phyloP scores from a whole-genome alignment of 1,284 basidiomycete species.

The Porodaedalea pini region DNA sequence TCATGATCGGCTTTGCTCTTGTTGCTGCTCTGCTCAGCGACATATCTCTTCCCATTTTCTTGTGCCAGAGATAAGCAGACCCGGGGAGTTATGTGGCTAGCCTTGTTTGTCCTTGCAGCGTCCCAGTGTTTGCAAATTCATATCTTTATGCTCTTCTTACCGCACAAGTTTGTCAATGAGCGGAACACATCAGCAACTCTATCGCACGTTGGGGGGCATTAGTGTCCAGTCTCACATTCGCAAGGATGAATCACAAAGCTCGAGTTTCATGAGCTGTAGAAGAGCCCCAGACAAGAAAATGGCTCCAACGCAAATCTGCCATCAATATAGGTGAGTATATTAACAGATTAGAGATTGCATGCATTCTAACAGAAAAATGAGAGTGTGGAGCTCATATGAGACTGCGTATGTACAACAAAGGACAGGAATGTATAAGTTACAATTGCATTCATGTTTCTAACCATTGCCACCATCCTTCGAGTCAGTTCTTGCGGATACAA shows the following conservation, averaged over 20 bases:
- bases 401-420: slow-evolving; percentile 9
- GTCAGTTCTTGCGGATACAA: slow-evolving; percentile 50
- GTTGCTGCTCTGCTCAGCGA: too few species aligned
- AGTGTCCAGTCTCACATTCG: too few species aligned
- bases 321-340: slow-evolving; percentile 12
- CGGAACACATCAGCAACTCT: too few species aligned
- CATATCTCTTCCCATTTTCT: too few species aligned
- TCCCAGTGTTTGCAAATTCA: too few species aligned
- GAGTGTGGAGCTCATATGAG: slow-evolving; percentile 2
- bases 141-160: too few species aligned
- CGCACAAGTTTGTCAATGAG: too few species aligned
- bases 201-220: too few species aligned
- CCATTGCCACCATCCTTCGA: slow-evolving; percentile 76
- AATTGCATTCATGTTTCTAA: slow-evolving; percentile 27
- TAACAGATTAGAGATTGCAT: slow-evolving; percentile 13
- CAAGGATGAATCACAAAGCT: not conserved
- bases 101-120: too few species aligned
- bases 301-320: not conserved
- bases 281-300: not conserved
- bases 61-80: too few species aligned
- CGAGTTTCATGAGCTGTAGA: not conserved
- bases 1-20: too few species aligned
- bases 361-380: slow-evolving; percentile 9
- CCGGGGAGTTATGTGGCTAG: too few species aligned
- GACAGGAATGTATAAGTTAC: slow-evolving; percentile 3